Evolutionary conservation across 2,329 filamentous ascomycete genomes (phyloP), one percentile per base, ranked within the genome.

Genomic region (Aspergillus tubingensis): DNA sequence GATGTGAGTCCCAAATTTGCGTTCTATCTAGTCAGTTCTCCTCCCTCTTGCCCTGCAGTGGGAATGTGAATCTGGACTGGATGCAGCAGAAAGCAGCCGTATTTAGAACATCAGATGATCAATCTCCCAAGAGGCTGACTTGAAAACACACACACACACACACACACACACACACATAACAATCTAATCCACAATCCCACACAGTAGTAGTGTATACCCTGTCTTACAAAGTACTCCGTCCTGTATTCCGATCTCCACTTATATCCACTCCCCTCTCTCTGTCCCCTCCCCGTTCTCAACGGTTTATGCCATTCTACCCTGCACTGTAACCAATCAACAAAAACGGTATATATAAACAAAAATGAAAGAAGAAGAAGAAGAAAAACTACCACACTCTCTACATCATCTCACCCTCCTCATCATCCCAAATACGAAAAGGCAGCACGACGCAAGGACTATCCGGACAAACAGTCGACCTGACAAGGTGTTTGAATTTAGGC

Each of bases 401-500:
- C 25, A 57, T 62, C 54, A 51, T 62, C 54, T 51, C 13, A n/a
- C 61, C 32, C 5, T 36, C 41, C 15, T 51, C 50, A 8, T 51
- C 50, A 8, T 62, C 62, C 65, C 66, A 72, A 36, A 62, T 67
- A 8, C 62, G 66, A 54, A 80, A 75, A 10, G 74, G 75, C 51
- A 80, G 71, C 48, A 81, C 66, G 58, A 80, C 75, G 68, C 82
- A 85, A 44, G 70, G 66, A 25, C 76, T 73, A 3, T 82, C 79
- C 1, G 85, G 85, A 75, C 87, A 89, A 2, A 88, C 80, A 44
- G 84, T 74, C 41, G 72, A 78, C 56, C 87, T 74, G 59, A 83
- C 80, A 64, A 89, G 68, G 53, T 82, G 75, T 75, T 90, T 89
- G 63, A 85, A 82, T 60, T 75, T 77, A 1, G 87, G 87, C 1